Conservation (phyloP, 805 yeast genomes). For the Schizosaccharomyces osmophilus region DNA sequence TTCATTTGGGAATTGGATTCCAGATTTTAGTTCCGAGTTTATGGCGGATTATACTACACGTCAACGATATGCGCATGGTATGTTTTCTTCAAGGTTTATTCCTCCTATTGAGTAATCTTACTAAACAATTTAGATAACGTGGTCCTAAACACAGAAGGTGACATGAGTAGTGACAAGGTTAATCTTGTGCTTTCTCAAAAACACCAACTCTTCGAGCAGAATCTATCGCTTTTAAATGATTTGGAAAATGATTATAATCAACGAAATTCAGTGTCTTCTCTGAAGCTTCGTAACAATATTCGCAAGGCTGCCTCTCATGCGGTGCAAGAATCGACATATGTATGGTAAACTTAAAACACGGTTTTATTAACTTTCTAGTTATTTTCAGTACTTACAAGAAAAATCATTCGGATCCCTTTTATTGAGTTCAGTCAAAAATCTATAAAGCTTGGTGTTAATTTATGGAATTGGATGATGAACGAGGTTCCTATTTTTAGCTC, state of each 20-base stretch:
- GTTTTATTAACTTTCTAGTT: too few species aligned
- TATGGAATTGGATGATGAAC: slow-evolving; percentile 59
- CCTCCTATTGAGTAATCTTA: not conserved
- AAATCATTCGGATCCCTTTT: slow-evolving; percentile 34
- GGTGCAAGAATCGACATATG: not conserved
- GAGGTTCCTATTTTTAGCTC: slow-evolving; percentile 35
- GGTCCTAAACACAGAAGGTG: not conserved
- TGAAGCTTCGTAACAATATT: slow-evolving; percentile 14
- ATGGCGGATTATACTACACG: slow-evolving; percentile 60
- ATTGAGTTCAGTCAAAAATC: slow-evolving; percentile 30
- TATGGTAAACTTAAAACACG: too few species aligned
- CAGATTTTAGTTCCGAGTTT: slow-evolving; percentile 40
- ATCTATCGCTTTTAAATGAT: not conserved
- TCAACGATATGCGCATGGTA: slow-evolving; percentile 6
- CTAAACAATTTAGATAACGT: not conserved
- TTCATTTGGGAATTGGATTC: slow-evolving; percentile 16
- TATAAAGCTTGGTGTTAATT: slow-evolving; percentile 40
- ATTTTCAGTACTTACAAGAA: not conserved
- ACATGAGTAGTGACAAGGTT: not conserved
- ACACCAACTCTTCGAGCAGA: not conserved
- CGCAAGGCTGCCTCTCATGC: slow-evolving; percentile 5
- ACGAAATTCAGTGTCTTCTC: slow-evolving; percentile 8
- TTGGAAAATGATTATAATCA: not conserved
- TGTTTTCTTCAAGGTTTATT: not conserved
- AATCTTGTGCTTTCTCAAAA: not conserved